Base-by-base conservation (phyloP, 2,329 filamentous ascomycete genomes). In the Daldinia sp. region DNA sequence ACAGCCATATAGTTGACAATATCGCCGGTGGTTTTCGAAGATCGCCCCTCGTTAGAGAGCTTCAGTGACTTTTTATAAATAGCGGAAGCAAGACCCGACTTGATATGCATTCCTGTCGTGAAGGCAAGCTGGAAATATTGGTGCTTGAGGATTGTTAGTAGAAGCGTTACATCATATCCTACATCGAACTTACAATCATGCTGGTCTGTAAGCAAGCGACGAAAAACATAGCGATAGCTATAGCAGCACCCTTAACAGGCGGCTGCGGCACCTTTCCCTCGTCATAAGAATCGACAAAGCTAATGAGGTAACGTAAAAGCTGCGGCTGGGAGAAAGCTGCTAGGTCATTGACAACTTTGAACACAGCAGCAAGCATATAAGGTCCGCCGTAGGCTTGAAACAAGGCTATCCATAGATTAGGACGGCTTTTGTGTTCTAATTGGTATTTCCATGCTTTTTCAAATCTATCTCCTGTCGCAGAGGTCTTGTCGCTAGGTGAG, bases 1-100 rank as follows among this genome's bases (percentile, higher is more conserved):
- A 99, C 95, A 51, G 97, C 96, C 95, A 99, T 99, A 81, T 97
- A 96, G 78, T 99, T 99, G 79, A 99, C 96, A 76, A 99, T 98
- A 76, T 99, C 97, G 64, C 96, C 96, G 0, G 96, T 99, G 0
- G 93, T 93, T 82, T 98, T 98, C 50, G 90, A 82, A 1, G 94
- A 88, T 60, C 95, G 89, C 7, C 96, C 96, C 81, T 99, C 96
- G 75, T 97, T 98, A 4, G 95, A 98, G 18, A 99, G 85, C 71
- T 89, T 91, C 69, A 98, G 86, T 0, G 94, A 92, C 82, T 99
- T 99, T 66, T 90, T 88, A 80, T 99, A 99, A 72, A 99, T 98
- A 65, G 94, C 89, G 1, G 95, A 92, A 6, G 93, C 95, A 69
- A 99, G 82, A 2, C 94, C 91, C 44, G 93, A 92, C 83, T 98